Base-by-base conservation (phyloP, 2,329 filamentous ascomycete genomes). In the Ascochyta lentis region DNA sequence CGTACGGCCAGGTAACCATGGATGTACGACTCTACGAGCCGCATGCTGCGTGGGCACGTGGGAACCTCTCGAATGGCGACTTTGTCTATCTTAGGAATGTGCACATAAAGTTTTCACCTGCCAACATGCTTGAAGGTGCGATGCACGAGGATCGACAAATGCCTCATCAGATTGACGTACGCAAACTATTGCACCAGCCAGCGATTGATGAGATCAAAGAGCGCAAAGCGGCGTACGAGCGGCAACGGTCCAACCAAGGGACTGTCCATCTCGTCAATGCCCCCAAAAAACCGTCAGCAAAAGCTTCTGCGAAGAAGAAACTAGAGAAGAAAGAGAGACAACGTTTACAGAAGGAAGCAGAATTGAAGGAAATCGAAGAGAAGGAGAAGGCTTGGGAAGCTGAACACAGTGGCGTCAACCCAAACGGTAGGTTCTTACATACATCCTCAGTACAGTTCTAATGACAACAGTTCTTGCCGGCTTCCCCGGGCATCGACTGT, bases 41-140 rank as follows among this genome's bases (percentile, higher is more conserved):
- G 0, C 89, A 96, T 71, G 85, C 86, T 1, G 65, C 70, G 1
- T 85, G 78, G 59, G 82, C 88, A n/a, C 81, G 80, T 15, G 68
- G 81, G 0, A 72, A 84, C 6, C 77, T 95, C 24, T 76, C 80
- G 2, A 72, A 78, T n/a, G 84, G 85, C 3, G 78, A 86, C 23
- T 88, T 89, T 80, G 77, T 96, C 2, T 76, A 76, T 4, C 74
- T 97, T 6, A 82, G 79, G 22, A 96, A 97, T 65, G 81, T 96
- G 3, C 88, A 88, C 19, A 81, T 92, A 59, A 91, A 88, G 60
- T 77, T 65, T 6, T 70, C 73, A 6, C 78, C 81, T 42, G 78
- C 72, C 24, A 70, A 73, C 4, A 83, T 84, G 55, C 77, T 96
- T 0, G 92, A 96, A 73, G 93, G 90, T 2, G 85, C 80, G 49